Percentiles rank a stretch among this genome's conserved stretches.
These are phyloP conservation scores for Fraxinus velutina DNA, from an alignment of 305 asterid genomes.

Conservation along the genomic window DNA sequence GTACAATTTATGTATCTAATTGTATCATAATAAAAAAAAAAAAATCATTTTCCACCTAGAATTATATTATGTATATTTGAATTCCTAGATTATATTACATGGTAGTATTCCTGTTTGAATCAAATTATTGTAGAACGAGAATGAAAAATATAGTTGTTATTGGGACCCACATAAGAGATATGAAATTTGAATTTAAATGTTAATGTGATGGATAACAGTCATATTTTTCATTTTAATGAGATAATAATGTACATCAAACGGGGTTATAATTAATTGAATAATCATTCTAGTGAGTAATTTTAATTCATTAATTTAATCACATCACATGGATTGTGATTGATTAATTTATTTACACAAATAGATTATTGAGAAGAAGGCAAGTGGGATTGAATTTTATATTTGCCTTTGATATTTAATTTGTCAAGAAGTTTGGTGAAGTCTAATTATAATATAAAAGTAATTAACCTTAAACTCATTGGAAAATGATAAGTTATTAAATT, in stretches of 20 bases:
- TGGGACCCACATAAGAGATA: too few species aligned
- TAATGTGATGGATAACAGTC: too few species aligned
- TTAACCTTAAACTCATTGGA: neutral
- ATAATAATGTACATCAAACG: too few species aligned
- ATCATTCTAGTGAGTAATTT: neutral
- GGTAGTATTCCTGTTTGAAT: neutral
- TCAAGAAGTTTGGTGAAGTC: neutral
- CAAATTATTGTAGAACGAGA: too few species aligned
- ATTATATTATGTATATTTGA: too few species aligned
- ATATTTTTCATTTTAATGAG: too few species aligned
- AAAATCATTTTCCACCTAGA: too few species aligned
- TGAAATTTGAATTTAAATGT: too few species aligned
- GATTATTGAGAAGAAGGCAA: neutral
- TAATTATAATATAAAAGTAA: neutral
- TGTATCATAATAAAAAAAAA: too few species aligned
- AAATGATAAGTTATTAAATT: neutral
- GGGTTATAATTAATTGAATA: too few species aligned
- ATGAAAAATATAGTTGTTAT: too few species aligned
- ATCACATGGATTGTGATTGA: conserved; percentile 4
- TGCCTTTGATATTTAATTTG: neutral
- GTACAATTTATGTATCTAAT: too few species aligned
- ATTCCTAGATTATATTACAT: neutral
- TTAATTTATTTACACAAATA: neutral
- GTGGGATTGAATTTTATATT: neutral
- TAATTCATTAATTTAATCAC: neutral